Percentiles rank a stretch among this genome's conserved stretches.
Evolutionary conservation across 2,329 filamentous ascomycete genomes (phyloP).

Genomic region (Gyromitra esculenta): DNA sequence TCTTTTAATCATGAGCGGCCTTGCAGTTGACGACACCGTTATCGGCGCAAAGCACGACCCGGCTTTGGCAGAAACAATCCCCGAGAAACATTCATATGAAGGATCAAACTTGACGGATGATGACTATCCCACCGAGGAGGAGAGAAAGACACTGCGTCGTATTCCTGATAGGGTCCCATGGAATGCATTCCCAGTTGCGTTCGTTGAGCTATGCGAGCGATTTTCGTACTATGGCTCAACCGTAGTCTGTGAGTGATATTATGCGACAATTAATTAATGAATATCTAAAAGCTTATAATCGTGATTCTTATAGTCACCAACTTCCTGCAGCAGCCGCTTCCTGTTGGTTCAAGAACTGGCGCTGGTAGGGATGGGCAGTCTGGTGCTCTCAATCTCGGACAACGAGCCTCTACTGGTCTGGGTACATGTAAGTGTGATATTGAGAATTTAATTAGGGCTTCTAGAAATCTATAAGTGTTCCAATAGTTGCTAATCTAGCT

Average conservation of each 20-base stretch:
- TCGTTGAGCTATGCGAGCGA: conserved; percentile 78
- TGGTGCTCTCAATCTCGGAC: conserved; percentile 69
- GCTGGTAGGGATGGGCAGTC: conserved; percentile 62
- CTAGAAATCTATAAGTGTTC: neutral
- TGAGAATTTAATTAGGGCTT: neutral
- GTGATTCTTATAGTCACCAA: conserved; percentile 65
- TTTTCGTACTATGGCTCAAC: conserved; percentile 80
- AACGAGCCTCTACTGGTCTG: conserved; percentile 67
- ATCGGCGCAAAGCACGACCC: conserved; percentile 55
- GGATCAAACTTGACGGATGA: conserved; percentile 55
- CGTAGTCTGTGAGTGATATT: conserved; percentile 55
- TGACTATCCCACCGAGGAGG: conserved; percentile 70
- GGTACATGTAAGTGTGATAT: conserved; percentile 61
- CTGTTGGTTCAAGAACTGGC: conserved; percentile 67
- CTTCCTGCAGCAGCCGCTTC: conserved; percentile 69
- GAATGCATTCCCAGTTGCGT: conserved; percentile 74
- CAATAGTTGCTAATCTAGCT: conserved; percentile 18
- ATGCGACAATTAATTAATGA: neutral
- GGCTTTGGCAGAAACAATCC: conserved; percentile 54
- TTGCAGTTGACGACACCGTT: conserved; percentile 54
- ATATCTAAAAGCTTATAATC: conserved; percentile 26
- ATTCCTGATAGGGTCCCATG: conserved; percentile 73
- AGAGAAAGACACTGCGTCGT: conserved; percentile 70
- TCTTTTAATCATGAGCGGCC: conserved; percentile 31
- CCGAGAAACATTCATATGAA: conserved; percentile 54